A percentile compares a stretch with the other conserved stretches of the same genome.
These are phyloP conservation scores for Amanita rubescens DNA, from an alignment of 768 basidiomycete species.

Conservation along the genomic window DNA sequence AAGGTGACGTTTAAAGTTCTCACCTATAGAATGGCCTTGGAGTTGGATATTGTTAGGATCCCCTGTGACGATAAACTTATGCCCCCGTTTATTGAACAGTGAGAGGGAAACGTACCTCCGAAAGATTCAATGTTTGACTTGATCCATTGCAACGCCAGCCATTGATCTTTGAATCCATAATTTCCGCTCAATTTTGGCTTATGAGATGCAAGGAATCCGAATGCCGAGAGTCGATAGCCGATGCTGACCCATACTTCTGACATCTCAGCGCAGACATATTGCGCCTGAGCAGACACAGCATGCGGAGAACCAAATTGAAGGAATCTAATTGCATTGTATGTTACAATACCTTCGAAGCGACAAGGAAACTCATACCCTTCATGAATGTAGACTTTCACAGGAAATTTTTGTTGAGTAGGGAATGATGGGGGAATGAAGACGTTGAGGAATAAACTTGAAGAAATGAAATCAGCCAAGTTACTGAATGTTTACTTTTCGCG, in stretches of 20 bases:
- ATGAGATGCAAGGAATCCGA: constrained; percentile 69
- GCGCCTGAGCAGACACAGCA: constrained; percentile 49
- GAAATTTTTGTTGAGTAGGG: constrained; percentile 36
- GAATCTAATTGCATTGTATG: constrained; percentile 35
- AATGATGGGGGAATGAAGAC: constrained; percentile 52
- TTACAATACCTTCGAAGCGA: neutral
- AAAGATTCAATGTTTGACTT: constrained; percentile 58
- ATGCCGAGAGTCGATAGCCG: constrained; percentile 68
- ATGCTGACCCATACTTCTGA: constrained; percentile 72
- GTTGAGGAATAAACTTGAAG: constrained; percentile 53
- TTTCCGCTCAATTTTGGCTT: constrained; percentile 59
- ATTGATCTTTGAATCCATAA: constrained; percentile 82
- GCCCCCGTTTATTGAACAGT: neutral
- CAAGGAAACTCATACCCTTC: constrained; percentile 46
- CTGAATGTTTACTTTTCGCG: neutral
- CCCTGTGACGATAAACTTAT: constrained; percentile 28
- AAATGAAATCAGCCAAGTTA: neutral
- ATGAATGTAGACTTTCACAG: constrained; percentile 72
- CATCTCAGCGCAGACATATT: constrained; percentile 56
- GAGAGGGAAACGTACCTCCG: constrained; percentile 40
- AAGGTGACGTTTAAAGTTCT: neutral
- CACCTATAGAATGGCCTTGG: constrained; percentile 68
- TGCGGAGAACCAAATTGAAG: constrained; percentile 78
- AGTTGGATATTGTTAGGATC: constrained; percentile 54
- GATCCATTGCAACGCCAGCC: constrained; percentile 71